These are phyloP conservation scores for Oryza punctata DNA, from an alignment of 176 grass and related monocot genomes.

Conservation along the genomic window DNA sequence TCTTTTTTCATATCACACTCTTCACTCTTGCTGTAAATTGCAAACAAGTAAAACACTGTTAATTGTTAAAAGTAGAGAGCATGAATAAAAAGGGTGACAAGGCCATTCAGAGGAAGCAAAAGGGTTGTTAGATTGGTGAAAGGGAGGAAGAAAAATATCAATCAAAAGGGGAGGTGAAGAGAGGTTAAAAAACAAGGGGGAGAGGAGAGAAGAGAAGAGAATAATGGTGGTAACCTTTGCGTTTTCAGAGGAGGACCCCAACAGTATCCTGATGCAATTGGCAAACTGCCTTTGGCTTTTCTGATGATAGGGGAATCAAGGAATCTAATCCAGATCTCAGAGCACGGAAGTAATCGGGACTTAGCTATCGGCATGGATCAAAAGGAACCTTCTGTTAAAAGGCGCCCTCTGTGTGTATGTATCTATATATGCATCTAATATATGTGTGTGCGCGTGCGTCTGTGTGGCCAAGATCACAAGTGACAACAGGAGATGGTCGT, in stretches of 20 bases:
- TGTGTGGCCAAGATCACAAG: neutral
- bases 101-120: neutral
- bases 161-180: neutral
- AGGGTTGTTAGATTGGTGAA: neutral
- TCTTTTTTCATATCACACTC: neutral
- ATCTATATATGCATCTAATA: neutral
- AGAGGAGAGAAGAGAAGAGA: constrained; percentile 13
- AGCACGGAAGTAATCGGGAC: constrained; percentile 41
- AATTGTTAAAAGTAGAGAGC: neutral
- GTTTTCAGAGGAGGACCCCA: constrained; percentile 19
- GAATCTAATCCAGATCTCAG: constrained; percentile 92
- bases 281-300: constrained; percentile 74
- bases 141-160: neutral
- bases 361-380: constrained; percentile 43
- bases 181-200: neutral
- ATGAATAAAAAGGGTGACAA: neutral
- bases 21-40: neutral
- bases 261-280: constrained; percentile 42
- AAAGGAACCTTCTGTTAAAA: constrained; percentile 46
- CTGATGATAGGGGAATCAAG: constrained; percentile 75
- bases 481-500: neutral
- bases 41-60: neutral
- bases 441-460: neutral
- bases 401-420: neutral
- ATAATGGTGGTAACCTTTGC: constrained; percentile 10